Evolutionary conservation across 139 green algal genomes (phyloP).

Genomic region (Chlorella vulgaris): DNA sequence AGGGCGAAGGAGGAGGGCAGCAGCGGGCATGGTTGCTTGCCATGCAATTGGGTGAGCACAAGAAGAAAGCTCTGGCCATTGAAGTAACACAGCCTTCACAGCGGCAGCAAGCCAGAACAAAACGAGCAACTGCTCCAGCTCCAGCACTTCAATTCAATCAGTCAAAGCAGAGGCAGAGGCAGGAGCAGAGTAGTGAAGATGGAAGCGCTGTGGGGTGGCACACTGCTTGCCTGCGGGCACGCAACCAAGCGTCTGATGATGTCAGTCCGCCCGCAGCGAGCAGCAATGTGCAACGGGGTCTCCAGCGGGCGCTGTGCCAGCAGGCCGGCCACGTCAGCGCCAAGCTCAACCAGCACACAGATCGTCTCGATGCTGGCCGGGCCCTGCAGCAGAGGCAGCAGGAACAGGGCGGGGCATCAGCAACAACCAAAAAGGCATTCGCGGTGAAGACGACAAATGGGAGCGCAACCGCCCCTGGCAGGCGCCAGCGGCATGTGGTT

Average conservation of each 20-base stretch:
- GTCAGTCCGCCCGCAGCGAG: slow-evolving; percentile 54
- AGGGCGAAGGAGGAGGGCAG: not conserved
- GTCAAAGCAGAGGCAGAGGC: not conserved
- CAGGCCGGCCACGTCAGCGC: slow-evolving; percentile 40
- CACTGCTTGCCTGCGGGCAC: slow-evolving; percentile 2
- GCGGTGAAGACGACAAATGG: too few relatives aligned
- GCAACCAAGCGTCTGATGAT: slow-evolving; percentile 28
- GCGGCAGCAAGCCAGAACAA: too few relatives aligned
- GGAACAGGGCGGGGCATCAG: not conserved
- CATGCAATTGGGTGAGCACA: too few relatives aligned
- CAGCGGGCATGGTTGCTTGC: not conserved
- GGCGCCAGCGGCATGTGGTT: too few relatives aligned
- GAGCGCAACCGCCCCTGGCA: too few relatives aligned
- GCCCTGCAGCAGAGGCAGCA: slow-evolving; percentile 29
- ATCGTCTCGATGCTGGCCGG: slow-evolving; percentile 64
- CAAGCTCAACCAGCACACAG: slow-evolving; percentile 57
- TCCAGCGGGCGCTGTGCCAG: slow-evolving; percentile 47
- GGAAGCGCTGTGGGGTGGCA: too few relatives aligned
- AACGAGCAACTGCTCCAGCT: too few relatives aligned
- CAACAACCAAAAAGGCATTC: too few relatives aligned
- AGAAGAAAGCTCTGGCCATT: too few relatives aligned
- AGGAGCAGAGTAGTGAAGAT: slow-evolving; percentile 24
- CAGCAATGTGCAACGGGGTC: slow-evolving; percentile 65
- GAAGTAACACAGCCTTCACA: too few relatives aligned
- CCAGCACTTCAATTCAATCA: slow-evolving; percentile 17